Conservation (phyloP, 306 rosid genomes). For the Medicago arabica region DNA sequence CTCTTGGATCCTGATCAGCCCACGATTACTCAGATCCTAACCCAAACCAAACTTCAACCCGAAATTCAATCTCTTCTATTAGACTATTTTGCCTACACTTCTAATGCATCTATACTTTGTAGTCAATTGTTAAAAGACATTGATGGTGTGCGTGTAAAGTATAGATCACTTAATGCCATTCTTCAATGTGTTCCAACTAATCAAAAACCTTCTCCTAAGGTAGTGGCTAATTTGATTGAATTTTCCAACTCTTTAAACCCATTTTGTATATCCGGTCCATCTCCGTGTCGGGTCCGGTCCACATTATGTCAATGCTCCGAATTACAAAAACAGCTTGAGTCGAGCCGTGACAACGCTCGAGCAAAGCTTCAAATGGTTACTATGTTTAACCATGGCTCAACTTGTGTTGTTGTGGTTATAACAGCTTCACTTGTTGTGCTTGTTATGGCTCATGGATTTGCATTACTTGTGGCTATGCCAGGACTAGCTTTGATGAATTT, state of each 20-base stretch:
- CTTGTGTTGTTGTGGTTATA: slow-evolving; percentile 43
- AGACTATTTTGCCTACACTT: slow-evolving; percentile 67
- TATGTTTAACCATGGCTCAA: slow-evolving; percentile 47
- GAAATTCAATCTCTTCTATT: slow-evolving; percentile 43
- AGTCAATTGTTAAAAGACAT: slow-evolving; percentile 64
- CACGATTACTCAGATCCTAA: slow-evolving; percentile 45
- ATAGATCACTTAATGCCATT: slow-evolving; percentile 40
- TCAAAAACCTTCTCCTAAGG: not conserved
- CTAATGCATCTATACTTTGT: slow-evolving; percentile 67
- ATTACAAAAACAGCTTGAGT: slow-evolving; percentile 60
- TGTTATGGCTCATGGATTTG: slow-evolving; percentile 61
- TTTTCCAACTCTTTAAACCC: slow-evolving; percentile 16
- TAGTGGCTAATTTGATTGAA: slow-evolving; percentile 32
- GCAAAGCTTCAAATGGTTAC: slow-evolving; percentile 42
- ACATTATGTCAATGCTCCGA: slow-evolving; percentile 43
- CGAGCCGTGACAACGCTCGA: slow-evolving; percentile 49
- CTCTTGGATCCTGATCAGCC: slow-evolving; percentile 74
- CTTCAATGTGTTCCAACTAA: slow-evolving; percentile 34
- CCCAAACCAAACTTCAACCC: slow-evolving; percentile 44
- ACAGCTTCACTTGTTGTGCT: slow-evolving; percentile 49
- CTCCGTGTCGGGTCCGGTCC: no score
- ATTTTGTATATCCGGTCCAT: no score
- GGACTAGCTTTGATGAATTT: slow-evolving; percentile 44
- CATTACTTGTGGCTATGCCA: slow-evolving; percentile 56
- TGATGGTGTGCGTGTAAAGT: slow-evolving; percentile 50